Percentiles rank a stretch among this genome's conserved stretches.
These are phyloP conservation scores for Calycina marina DNA, from an alignment of 2,329 filamentous ascomycete genomes.

Conservation along the genomic window DNA sequence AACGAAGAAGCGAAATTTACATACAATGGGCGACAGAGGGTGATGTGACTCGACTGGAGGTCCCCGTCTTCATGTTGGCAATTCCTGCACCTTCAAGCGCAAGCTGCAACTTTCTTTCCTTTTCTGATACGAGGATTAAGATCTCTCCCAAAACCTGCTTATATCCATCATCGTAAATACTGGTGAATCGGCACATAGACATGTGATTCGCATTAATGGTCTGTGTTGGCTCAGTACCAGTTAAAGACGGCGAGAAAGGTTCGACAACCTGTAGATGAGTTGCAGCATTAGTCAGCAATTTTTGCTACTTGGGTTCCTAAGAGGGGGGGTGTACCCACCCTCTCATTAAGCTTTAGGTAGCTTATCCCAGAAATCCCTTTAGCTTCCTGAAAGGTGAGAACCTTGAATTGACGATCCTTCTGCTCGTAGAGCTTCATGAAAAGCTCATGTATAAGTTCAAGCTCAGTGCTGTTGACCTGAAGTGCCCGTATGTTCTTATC, in stretches of 20 bases:
- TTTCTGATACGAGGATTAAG: slow-evolving; percentile 3
- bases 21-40: slow-evolving; percentile 8
- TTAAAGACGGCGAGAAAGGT: slow-evolving; percentile 13
- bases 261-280: slow-evolving; percentile 18
- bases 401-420: slow-evolving; percentile 6
- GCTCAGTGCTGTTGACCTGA: slow-evolving; percentile 14
- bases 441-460: slow-evolving; percentile 10
- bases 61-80: background rate
- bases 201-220: slow-evolving; percentile 17
- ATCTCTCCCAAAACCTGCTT: slow-evolving; percentile 16
- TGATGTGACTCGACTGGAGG: slow-evolving; percentile 4
- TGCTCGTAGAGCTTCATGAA: slow-evolving; percentile 12
- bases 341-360: slow-evolving; percentile 6
- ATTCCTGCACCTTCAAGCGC: background rate
- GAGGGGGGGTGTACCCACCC: slow-evolving; percentile 5
- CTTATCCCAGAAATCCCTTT: slow-evolving; percentile 8
- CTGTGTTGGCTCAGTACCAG: slow-evolving; percentile 9
- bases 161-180: slow-evolving; percentile 13
- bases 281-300: background rate
- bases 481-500: slow-evolving; percentile 10
- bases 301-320: no score
- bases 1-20: slow-evolving; percentile 3
- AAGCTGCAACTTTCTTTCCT: slow-evolving; percentile 1
- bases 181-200: slow-evolving; percentile 16
- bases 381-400: slow-evolving; percentile 12